phyloP scores from a whole-genome alignment of 495 filamentous ascomycete genomes.

The Terfezia claveryi region DNA sequence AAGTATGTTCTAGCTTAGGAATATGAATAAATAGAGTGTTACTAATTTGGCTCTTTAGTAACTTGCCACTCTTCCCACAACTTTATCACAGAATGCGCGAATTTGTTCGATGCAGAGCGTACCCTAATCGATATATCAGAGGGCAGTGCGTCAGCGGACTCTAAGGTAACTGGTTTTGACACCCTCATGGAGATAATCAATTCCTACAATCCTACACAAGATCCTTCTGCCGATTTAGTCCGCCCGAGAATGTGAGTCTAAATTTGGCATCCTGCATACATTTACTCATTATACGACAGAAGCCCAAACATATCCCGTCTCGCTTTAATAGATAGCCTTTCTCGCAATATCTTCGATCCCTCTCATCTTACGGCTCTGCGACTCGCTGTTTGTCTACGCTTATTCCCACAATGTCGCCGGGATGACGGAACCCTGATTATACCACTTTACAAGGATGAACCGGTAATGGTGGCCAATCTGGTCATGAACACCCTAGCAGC shows the following conservation, averaged over 20 bases:
- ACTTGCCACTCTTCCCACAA: not conserved
- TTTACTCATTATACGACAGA: no score
- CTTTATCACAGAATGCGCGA: conserved; percentile 7
- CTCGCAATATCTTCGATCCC: conserved; percentile 12
- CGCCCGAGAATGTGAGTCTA: no score
- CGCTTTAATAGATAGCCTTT: not conserved
- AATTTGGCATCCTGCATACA: no score
- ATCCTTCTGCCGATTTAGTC: conserved; percentile 6
- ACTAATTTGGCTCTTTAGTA: not conserved
- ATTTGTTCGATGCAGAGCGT: conserved; percentile 8
- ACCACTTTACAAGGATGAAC: conserved; percentile 7
- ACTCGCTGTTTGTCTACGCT: conserved; percentile 1
- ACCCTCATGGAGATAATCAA: conserved; percentile 1
- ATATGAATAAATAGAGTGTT: not conserved
- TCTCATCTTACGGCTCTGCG: conserved; percentile 9
- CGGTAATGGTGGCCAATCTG: conserved; percentile 14
- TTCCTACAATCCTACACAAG: conserved; percentile 3
- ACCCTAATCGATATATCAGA: conserved; percentile 9
- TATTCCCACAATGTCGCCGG: not conserved
- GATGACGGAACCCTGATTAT: not conserved
- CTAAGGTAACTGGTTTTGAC: not conserved
- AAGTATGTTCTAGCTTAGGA: no score
- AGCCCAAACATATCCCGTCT: no score
- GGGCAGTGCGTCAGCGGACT: conserved; percentile 5
- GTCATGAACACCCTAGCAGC: conserved; percentile 12